Percentiles rank a stretch among this genome's conserved stretches.
phyloP scores from a whole-genome alignment of 208 protist species.

The Acanthamoeba castellanii region DNA sequence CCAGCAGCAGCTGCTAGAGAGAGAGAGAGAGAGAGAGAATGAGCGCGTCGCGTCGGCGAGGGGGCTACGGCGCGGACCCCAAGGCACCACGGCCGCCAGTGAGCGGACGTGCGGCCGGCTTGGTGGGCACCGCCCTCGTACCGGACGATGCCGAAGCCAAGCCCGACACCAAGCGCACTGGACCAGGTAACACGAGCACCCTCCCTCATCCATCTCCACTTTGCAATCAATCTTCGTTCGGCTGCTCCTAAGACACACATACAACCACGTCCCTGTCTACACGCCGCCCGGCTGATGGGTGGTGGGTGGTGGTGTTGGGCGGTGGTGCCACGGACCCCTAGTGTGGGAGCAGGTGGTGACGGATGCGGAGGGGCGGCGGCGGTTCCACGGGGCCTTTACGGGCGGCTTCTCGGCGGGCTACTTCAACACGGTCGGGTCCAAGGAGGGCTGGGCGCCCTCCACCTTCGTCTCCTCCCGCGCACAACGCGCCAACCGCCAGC shows the following conservation, averaged over 20 bases:
- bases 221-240: not conserved
- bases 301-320: not conserved
- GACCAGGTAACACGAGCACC: no score
- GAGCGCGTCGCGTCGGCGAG: not conserved
- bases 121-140: not conserved
- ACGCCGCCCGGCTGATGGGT: not conserved
- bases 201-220: no score
- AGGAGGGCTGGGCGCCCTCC: constrained; percentile 85
- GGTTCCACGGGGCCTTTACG: constrained; percentile 94
- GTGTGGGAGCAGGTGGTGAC: constrained; percentile 68
- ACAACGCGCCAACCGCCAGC: constrained; percentile 25
- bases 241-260: no score
- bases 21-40: not conserved
- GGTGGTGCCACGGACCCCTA: no score
- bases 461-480: constrained; percentile 67
- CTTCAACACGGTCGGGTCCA: constrained; percentile 92
- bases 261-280: not conserved
- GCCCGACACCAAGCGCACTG: constrained; percentile 1
- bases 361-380: constrained; percentile 80
- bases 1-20: no score
- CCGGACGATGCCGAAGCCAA: not conserved
- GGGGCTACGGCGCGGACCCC: not conserved
- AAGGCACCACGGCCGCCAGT: not conserved
- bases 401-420: constrained; percentile 93
- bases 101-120: not conserved